These are phyloP conservation scores for Saprolegnia parasitica DNA, from an alignment of 352 stramenopile genomes.

Conservation along the genomic window DNA sequence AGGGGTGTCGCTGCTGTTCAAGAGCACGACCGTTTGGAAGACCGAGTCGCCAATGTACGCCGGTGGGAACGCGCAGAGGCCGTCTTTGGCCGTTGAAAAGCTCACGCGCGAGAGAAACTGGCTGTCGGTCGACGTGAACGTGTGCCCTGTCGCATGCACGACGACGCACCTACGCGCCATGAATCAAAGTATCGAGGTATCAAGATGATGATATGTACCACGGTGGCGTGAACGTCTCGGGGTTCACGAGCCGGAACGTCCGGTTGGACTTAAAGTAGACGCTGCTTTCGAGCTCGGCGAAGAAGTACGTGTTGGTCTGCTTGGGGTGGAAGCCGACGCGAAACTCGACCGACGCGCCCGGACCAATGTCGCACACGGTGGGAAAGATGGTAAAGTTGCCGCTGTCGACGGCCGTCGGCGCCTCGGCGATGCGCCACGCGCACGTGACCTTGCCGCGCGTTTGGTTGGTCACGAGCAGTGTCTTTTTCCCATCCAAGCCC, in stretches of 20 bases:
- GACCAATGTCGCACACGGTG: conserved; percentile 64
- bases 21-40: conserved; percentile 84
- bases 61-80: conserved; percentile 73
- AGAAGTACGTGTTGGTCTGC: conserved; percentile 83
- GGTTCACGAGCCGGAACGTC: conserved; percentile 91
- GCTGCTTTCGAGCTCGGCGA: conserved; percentile 83
- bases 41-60: conserved; percentile 85
- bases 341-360: conserved; percentile 72
- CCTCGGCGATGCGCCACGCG: conserved; percentile 53
- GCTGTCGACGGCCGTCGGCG: neutral
- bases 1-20: conserved; percentile 86
- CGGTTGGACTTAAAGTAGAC: conserved; percentile 90
- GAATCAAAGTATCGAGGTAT: neutral
- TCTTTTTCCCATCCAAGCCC: conserved; percentile 54
- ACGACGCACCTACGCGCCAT: conserved; percentile 40
- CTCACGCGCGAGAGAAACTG: conserved; percentile 87
- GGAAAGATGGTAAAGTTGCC: conserved; percentile 71
- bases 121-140: conserved; percentile 69
- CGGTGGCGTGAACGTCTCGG: conserved; percentile 87
- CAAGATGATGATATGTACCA: conserved; percentile 45
- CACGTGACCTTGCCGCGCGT: conserved; percentile 84
- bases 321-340: conserved; percentile 74
- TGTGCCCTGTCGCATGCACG: conserved; percentile 77
- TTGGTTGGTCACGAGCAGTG: conserved; percentile 77
- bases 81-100: conserved; percentile 45